These are phyloP conservation scores for Actinomortierella ambigua DNA, from an alignment of 371 early-diverging fungal species.

Conservation along the genomic window DNA sequence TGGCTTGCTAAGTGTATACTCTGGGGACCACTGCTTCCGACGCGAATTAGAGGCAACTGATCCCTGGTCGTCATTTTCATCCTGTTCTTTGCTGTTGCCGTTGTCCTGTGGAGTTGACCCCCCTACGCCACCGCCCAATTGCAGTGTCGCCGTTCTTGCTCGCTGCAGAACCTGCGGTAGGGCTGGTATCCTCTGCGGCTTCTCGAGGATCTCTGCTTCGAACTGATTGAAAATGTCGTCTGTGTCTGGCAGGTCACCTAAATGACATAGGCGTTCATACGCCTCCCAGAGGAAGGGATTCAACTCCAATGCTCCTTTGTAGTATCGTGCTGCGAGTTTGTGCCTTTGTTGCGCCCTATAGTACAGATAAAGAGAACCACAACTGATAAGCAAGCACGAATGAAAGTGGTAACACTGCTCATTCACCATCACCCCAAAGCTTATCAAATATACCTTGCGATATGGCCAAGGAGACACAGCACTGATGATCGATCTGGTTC, in stretches of 20 bases:
- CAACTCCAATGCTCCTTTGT: slow-evolving; percentile 49
- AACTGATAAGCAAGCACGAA: not conserved
- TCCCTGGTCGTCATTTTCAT: slow-evolving; percentile 10
- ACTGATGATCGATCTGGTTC: slow-evolving; percentile 48
- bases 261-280: slow-evolving; percentile 56
- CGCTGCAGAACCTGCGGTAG: too few relatives aligned
- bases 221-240: slow-evolving; percentile 23
- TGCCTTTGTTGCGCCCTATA: slow-evolving; percentile 48
- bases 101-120: too few relatives aligned
- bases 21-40: not conserved
- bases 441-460: slow-evolving; percentile 30
- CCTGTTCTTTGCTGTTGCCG: not conserved
- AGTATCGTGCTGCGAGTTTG: slow-evolving; percentile 50
- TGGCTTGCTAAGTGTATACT: slow-evolving; percentile 4
- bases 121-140: too few relatives aligned
- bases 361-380: not conserved
- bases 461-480: slow-evolving; percentile 51
- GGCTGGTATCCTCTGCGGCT: not conserved
- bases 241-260: slow-evolving; percentile 38
- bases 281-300: slow-evolving; percentile 70
- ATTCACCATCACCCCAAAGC: slow-evolving; percentile 10
- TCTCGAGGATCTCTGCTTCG: slow-evolving; percentile 2
- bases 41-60: not conserved
- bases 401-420: not conserved
- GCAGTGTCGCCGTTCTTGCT: too few relatives aligned